Evolutionary conservation across 805 yeast species (phyloP).

Genomic region (Debaryomyces tyrocola): DNA sequence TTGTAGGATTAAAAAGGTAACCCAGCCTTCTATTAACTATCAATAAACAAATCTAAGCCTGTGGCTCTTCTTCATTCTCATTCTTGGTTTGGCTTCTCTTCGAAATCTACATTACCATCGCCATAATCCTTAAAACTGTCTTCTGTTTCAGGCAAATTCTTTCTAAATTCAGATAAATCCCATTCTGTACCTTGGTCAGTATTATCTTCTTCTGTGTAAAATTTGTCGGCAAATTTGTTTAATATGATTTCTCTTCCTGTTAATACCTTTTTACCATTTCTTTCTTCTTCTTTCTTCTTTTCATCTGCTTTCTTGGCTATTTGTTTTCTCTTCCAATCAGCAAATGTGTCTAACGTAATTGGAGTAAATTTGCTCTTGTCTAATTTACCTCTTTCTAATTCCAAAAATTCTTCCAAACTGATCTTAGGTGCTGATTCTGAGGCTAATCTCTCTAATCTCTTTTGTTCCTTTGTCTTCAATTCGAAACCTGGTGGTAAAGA

Average conservation of each 20-base stretch:
- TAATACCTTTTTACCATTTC: conserved; percentile 45
- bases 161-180: conserved; percentile 60
- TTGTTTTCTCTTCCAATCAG: conserved; percentile 79
- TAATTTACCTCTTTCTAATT: conserved; percentile 84
- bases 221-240: conserved; percentile 58
- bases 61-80: not conserved
- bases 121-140: conserved; percentile 68
- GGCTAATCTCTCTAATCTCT: conserved; percentile 83
- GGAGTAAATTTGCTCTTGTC: conserved; percentile 80
- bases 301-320: conserved; percentile 52
- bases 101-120: conserved; percentile 50
- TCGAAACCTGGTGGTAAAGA: conserved; percentile 96
- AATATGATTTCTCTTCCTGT: conserved; percentile 71
- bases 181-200: conserved; percentile 49
- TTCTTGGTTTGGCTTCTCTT: conserved; percentile 6
- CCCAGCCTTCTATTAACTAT: not conserved
- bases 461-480: conserved; percentile 94
- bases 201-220: conserved; percentile 50
- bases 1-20: not conserved
- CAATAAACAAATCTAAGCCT: not conserved
- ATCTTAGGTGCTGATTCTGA: conserved; percentile 83
- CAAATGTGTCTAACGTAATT: conserved; percentile 77
- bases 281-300: conserved; percentile 30
- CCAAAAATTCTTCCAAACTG: conserved; percentile 93
- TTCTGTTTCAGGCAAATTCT: conserved; percentile 51